Conservation (phyloP, 768 basidiomycete species). For the Punctularia strigosozonata region DNA sequence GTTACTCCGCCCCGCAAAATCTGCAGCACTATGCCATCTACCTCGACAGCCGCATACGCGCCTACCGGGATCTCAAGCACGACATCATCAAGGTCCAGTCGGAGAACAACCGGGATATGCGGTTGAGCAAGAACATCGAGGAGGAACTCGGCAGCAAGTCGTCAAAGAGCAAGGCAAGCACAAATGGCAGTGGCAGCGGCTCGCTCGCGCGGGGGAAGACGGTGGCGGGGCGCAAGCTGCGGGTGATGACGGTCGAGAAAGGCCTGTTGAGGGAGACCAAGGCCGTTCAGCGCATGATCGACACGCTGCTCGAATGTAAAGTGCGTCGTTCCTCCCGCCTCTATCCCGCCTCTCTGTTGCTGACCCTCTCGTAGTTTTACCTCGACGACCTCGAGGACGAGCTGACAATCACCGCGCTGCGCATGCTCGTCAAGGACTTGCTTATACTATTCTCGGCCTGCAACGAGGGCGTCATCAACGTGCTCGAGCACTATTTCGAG, state of each 20-base stretch:
- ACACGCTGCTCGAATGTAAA: slow-evolving; percentile 76
- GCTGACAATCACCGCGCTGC: slow-evolving; percentile 74
- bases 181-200: slow-evolving; percentile 10
- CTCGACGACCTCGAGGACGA: slow-evolving; percentile 89
- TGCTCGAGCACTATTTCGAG: slow-evolving; percentile 92
- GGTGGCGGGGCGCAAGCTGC: slow-evolving; percentile 70
- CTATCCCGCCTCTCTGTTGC: slow-evolving; percentile 2
- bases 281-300: slow-evolving; percentile 83
- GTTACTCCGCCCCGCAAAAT: slow-evolving; percentile 79
- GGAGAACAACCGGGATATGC: slow-evolving; percentile 81
- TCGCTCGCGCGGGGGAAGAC: slow-evolving; percentile 50
- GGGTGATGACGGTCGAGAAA: slow-evolving; percentile 92
- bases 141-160: slow-evolving; percentile 32
- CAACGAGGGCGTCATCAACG: slow-evolving; percentile 87
- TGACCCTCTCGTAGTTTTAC: slow-evolving; percentile 59
- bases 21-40: slow-evolving; percentile 81
- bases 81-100: slow-evolving; percentile 91
- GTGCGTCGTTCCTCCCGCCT: slow-evolving; percentile 33
- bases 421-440: slow-evolving; percentile 94
- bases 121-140: slow-evolving; percentile 51
- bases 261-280: slow-evolving; percentile 88
- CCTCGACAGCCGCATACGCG: slow-evolving; percentile 77
- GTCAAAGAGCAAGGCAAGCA: slow-evolving; percentile 18
- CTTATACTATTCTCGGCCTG: slow-evolving; percentile 92
- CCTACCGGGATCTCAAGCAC: slow-evolving; percentile 85